A percentile compares a stretch with the other conserved stretches of the same genome.
Evolutionary conservation across 176 grass and related monocot species (phyloP).

Genomic region (Cenchrus fungigraminus): DNA sequence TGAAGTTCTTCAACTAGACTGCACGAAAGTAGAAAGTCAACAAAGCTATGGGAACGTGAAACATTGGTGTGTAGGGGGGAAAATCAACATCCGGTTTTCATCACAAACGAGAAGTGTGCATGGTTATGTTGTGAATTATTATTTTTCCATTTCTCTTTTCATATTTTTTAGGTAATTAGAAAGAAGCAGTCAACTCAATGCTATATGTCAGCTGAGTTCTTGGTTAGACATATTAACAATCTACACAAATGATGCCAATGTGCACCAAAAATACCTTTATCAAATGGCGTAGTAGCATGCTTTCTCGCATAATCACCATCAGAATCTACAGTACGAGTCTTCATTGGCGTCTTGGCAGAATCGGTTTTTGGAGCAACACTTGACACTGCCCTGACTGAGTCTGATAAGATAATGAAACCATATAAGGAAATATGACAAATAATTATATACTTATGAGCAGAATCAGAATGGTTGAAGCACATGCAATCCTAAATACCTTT

Average conservation of each 20-base stretch:
- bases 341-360: conserved; percentile 46
- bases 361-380: conserved; percentile 52
- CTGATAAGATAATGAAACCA: conserved; percentile 43
- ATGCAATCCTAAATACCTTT: conserved; percentile 52
- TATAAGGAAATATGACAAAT: conserved; percentile 29
- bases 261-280: conserved; percentile 63
- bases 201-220: conserved; percentile 16
- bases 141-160: not conserved
- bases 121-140: conserved; percentile 14
- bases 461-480: conserved; percentile 33
- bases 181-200: conserved; percentile 20
- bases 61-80: not conserved
- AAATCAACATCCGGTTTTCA: conserved; percentile 2
- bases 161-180: conserved; percentile 22
- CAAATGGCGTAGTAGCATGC: conserved; percentile 45
- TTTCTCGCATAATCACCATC: conserved; percentile 28
- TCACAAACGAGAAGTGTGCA: conserved; percentile 32
- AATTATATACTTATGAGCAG: conserved; percentile 5
- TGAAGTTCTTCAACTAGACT: not conserved
- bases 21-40: conserved; percentile 11
- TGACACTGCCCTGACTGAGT: conserved; percentile 44
- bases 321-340: conserved; percentile 20
- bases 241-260: conserved; percentile 20
- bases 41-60: not conserved
- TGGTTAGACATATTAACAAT: conserved; percentile 33